Conservation (phyloP, 192 early-diverging fungal genomes). For the Rhizophagus prolifer region DNA sequence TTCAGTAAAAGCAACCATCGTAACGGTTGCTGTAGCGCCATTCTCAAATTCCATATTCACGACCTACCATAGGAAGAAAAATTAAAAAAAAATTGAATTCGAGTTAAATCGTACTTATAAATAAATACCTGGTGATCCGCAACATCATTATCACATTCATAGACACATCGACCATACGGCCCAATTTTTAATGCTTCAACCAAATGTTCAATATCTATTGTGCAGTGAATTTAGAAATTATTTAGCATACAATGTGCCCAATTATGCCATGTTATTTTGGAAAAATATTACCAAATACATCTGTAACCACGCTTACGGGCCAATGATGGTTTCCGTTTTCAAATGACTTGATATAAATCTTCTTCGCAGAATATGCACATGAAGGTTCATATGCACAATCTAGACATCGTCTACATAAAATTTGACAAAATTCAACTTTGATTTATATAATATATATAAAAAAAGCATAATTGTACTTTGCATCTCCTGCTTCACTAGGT, state of each 20-base stretch:
- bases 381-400: constrained; percentile 52
- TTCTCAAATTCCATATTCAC: constrained; percentile 36
- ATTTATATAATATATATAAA: background rate
- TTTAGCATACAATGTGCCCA: background rate
- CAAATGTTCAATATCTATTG: constrained; percentile 51
- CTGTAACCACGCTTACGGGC: constrained; percentile 57
- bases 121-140: constrained; percentile 59
- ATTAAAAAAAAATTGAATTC: background rate
- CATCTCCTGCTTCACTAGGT: constrained; percentile 56
- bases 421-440: background rate
- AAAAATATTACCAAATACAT: constrained; percentile 31
- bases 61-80: constrained; percentile 17
- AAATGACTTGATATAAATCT: constrained; percentile 50
- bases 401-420: constrained; percentile 41
- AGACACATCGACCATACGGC: constrained; percentile 67
- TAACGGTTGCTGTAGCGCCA: constrained; percentile 32
- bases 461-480: constrained; percentile 30
- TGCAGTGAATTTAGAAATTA: background rate
- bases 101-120: background rate
- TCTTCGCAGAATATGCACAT: constrained; percentile 62
- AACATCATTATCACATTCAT: constrained; percentile 70
- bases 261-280: too few species aligned
- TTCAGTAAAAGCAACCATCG: constrained; percentile 33
- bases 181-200: constrained; percentile 45
- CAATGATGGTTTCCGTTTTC: constrained; percentile 44